Evolutionary conservation across 768 basidiomycete genomes (phyloP).

Genomic region (Solioccasus polychromus): DNA sequence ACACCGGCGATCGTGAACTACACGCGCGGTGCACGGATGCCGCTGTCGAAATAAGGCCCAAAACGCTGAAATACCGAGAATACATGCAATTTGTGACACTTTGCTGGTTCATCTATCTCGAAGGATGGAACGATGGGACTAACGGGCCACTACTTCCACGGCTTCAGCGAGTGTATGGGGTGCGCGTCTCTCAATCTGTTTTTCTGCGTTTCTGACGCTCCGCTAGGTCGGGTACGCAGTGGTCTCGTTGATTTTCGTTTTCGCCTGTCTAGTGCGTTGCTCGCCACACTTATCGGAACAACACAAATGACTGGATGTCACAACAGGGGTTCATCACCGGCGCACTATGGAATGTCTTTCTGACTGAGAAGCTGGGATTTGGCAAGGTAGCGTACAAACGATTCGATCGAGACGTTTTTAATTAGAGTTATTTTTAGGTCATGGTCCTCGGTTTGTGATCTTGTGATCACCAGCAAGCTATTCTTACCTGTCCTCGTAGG

Average conservation of each 20-base stretch:
- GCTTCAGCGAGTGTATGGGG: constrained; percentile 58
- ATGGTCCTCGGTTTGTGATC: constrained; percentile 36
- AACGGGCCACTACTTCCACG: constrained; percentile 75
- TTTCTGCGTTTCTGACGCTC: not conserved
- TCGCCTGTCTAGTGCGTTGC: constrained; percentile 39
- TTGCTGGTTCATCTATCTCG: constrained; percentile 56
- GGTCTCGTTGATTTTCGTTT: constrained; percentile 58
- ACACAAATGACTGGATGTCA: constrained; percentile 16
- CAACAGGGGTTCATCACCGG: constrained; percentile 42
- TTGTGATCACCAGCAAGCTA: not conserved
- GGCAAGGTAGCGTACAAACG: constrained; percentile 34
- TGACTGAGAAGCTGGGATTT: constrained; percentile 44
- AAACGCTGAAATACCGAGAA: constrained; percentile 13
- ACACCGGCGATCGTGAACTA: too few species aligned
- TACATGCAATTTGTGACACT: constrained; percentile 51
- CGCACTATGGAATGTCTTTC: constrained; percentile 43
- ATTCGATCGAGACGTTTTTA: not conserved
- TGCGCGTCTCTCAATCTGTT: constrained; percentile 17
- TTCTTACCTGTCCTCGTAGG: constrained; percentile 35
- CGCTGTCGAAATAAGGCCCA: not conserved
- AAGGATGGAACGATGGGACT: constrained; percentile 78
- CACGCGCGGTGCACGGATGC: too few species aligned
- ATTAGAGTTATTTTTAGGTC: constrained; percentile 28
- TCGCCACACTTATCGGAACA: not conserved
- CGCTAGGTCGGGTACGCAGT: constrained; percentile 46